Base-by-base conservation (phyloP, 1,139 yeast species). In the Geotrichum bryndzae region DNA sequence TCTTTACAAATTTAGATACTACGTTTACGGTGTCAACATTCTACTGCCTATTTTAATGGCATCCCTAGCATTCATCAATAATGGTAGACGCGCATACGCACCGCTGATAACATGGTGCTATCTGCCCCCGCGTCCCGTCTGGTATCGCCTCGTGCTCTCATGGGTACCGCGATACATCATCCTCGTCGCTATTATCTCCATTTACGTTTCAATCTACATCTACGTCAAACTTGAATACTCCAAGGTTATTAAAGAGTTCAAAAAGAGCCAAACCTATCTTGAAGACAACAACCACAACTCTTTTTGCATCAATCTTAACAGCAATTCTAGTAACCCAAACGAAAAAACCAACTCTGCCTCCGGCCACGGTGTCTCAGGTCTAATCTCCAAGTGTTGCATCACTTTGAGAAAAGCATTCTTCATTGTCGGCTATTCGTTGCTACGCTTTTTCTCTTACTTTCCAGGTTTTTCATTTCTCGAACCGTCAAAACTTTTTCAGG, bases 141-240 rank as follows among this genome's bases (percentile, higher is more conserved):
- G 96, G 96, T 86, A 85, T 71, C 79, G 91, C 63, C 72, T 88
- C 57, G 91, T 81, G 0, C 77, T 91, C 59, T 84, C 92, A 66
- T 91, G 96, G 96, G 86, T 84, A 0, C 94, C 96, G 2, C 79
- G 97, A 55, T 90, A 85, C 72, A 73, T 84, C 63, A 83, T 91
- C 61, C 80, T 88, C 65, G 72, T 88, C 15, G 72, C 82, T 45
- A 88, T 91, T 68, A 71, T 89, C 61, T 74, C 81, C 29, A 83
- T 90, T 56, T 91, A 91, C 74, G 78, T 84, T 57, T 78, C 86
- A 59, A 87, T 91, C 63, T 91, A 91, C 74, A 75, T 84, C 65
- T 89, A 87, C 70, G 95, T 91, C 45, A 80, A 85, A 66, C 60
- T 70, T 13, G 69, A 72, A 60, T 72, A 72, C 64, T 67, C 71